Conservation (phyloP, 768 basidiomycete genomes). For the Hydnum rufescens region DNA sequence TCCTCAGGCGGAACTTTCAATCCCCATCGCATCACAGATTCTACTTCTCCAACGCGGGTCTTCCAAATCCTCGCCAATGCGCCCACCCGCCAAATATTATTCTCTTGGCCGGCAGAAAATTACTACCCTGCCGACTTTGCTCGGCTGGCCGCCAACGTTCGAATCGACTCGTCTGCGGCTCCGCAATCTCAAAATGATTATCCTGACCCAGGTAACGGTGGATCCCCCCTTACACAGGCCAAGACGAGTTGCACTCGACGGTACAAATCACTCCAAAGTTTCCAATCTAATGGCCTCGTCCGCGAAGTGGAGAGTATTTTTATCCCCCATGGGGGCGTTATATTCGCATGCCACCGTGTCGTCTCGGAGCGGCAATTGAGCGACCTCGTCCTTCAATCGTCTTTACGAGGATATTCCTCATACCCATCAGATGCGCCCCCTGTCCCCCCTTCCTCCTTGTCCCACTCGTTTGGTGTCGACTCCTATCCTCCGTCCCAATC, state of each 20-base stretch:
- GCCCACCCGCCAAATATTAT: constrained; percentile 33
- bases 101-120: constrained; percentile 61
- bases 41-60: constrained; percentile 25
- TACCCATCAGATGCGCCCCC: too few relatives aligned
- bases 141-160: constrained; percentile 47
- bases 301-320: constrained; percentile 65
- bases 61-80: constrained; percentile 62
- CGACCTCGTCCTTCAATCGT: too few relatives aligned
- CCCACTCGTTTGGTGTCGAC: too few relatives aligned
- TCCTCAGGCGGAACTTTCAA: background rate
- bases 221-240: constrained; percentile 24
- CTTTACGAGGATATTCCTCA: too few relatives aligned
- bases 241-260: constrained; percentile 76
- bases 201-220: background rate
- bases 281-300: constrained; percentile 17
- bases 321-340: constrained; percentile 57
- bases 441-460: too few relatives aligned
- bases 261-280: constrained; percentile 51
- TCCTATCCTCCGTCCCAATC: too few relatives aligned
- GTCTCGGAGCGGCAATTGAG: constrained; percentile 6
- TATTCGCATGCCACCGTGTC: constrained; percentile 24
- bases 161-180: constrained; percentile 20
- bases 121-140: constrained; percentile 23
- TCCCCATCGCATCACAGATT: background rate
- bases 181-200: background rate